Conservation (phyloP, 352 stramenopile genomes). For the Lagenidium giganteum region DNA sequence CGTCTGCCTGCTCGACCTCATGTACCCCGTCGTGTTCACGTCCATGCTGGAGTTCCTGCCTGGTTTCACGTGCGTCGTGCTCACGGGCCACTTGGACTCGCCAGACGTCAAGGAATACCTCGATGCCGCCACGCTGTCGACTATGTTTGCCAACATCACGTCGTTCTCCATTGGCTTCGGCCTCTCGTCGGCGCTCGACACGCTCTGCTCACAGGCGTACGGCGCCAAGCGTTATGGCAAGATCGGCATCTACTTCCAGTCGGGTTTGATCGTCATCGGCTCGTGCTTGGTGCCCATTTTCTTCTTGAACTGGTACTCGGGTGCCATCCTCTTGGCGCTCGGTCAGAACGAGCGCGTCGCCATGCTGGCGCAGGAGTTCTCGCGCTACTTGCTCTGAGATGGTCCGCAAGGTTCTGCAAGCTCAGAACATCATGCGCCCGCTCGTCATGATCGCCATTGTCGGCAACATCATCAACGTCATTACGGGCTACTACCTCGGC, state of each 20-base stretch:
- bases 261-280: constrained; percentile 39
- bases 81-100: constrained; percentile 61
- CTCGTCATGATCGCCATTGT: constrained; percentile 48
- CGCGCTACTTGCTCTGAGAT: constrained; percentile 50
- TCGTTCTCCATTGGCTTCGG: constrained; percentile 55
- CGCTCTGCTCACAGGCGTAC: constrained; percentile 63
- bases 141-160: constrained; percentile 71
- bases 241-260: constrained; percentile 70
- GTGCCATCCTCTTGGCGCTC: constrained; percentile 31
- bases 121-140: constrained; percentile 60
- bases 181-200: constrained; percentile 67
- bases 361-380: constrained; percentile 40
- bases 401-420: constrained; percentile 61
- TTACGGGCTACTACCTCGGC: constrained; percentile 59
- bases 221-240: constrained; percentile 38
- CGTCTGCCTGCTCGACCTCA: constrained; percentile 32
- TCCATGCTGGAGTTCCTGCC: constrained; percentile 42
- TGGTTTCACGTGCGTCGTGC: constrained; percentile 52
- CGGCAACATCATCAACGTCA: constrained; percentile 55
- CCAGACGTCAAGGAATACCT: constrained; percentile 51
- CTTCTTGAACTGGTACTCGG: constrained; percentile 47
- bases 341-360: constrained; percentile 47
- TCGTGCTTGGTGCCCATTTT: constrained; percentile 32
- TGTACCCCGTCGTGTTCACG: constrained; percentile 42
- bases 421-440: constrained; percentile 60